These are phyloP conservation scores for Aureobasidium musti DNA, from an alignment of 2,329 filamentous ascomycete genomes.

Conservation along the genomic window DNA sequence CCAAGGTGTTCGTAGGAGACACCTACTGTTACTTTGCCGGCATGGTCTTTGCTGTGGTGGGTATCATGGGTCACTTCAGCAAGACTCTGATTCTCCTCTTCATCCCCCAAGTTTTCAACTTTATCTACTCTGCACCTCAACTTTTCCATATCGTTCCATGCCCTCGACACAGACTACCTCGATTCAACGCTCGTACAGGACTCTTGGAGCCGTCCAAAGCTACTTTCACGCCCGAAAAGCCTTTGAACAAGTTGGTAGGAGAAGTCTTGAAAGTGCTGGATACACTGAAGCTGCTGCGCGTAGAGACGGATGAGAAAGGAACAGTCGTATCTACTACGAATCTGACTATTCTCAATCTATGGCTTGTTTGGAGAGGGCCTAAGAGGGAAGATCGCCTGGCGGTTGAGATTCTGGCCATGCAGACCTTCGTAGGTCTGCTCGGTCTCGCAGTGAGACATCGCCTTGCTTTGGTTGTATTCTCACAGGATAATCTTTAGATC, in stretches of 20 bases:
- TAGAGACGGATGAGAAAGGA: constrained; percentile 68
- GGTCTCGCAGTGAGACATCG: constrained; percentile 84
- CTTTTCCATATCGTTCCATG: constrained; percentile 89
- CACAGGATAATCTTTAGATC: constrained; percentile 66
- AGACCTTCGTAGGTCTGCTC: constrained; percentile 72
- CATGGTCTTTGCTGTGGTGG: constrained; percentile 97
- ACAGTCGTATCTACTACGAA: constrained; percentile 80
- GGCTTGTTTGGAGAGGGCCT: constrained; percentile 93
- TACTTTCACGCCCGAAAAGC: constrained; percentile 62
- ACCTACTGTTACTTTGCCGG: constrained; percentile 99
- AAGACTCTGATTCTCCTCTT: constrained; percentile 92
- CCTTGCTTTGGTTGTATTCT: constrained; percentile 84
- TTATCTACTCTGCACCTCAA: constrained; percentile 88
- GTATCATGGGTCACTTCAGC: constrained; percentile 95
- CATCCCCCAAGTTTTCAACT: constrained; percentile 94
- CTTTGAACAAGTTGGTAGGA: constrained; percentile 66
- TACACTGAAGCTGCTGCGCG: constrained; percentile 65
- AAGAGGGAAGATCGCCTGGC: constrained; percentile 84
- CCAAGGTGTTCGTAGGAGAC: constrained; percentile 93
- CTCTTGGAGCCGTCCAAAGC: constrained; percentile 85
- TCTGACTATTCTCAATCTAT: constrained; percentile 90
- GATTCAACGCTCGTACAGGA: constrained; percentile 81
- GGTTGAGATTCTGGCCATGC: constrained; percentile 75
- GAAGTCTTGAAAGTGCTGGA: constrained; percentile 68
- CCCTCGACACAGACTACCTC: constrained; percentile 86